Evolutionary conservation across 306 rosid genomes (phyloP).

Genomic region (Sicyos baderoa): DNA sequence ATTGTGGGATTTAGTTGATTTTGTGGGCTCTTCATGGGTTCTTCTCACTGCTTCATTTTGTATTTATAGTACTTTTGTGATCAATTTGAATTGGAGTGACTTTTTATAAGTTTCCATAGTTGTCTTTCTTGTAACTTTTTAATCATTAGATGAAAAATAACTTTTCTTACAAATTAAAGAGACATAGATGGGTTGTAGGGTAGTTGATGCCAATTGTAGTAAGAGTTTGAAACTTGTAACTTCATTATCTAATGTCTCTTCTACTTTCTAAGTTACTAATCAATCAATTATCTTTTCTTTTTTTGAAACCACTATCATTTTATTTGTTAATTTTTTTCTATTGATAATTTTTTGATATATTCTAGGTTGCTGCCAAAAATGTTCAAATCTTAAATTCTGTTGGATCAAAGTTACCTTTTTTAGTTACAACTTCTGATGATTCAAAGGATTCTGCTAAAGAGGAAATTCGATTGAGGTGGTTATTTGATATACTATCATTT

Average conservation of each 20-base stretch:
- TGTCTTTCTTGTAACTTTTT: not conserved
- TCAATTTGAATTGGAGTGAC: not conserved
- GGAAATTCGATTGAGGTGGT: constrained; percentile 82
- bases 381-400: constrained; percentile 74
- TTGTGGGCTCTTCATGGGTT: not conserved
- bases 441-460: constrained; percentile 76
- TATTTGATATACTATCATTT: not conserved
- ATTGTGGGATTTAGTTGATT: not conserved
- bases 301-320: not conserved
- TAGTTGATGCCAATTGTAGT: not conserved
- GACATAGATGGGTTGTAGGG: not conserved
- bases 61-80: not conserved
- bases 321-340: constrained; percentile 18
- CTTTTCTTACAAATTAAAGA: not conserved
- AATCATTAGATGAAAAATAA: not conserved
- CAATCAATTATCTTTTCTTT: not conserved
- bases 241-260: not conserved
- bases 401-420: constrained; percentile 66
- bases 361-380: constrained; percentile 65
- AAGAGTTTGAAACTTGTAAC: not conserved
- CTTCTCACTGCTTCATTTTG: not conserved
- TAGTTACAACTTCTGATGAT: constrained; percentile 67
- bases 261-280: constrained; percentile 4
- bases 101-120: not conserved
- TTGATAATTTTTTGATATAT: constrained; percentile 1